Base-by-base conservation (phyloP, 495 filamentous ascomycete genomes). In the Platismatia glauca region DNA sequence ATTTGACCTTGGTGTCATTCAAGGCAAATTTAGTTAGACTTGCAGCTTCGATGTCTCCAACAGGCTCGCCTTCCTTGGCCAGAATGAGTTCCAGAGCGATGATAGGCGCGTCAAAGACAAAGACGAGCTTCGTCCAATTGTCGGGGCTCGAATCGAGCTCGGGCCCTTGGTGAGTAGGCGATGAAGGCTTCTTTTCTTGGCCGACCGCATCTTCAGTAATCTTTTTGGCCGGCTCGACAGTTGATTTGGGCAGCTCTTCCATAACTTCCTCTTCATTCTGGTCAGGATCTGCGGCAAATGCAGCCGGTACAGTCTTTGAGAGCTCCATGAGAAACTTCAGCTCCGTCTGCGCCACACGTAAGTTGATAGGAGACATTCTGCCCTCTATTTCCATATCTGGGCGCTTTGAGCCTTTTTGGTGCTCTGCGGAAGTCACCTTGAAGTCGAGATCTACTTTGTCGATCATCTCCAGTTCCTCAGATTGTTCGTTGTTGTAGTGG, bases 361-460 rank as follows among this genome's bases (percentile, higher is more conserved):
- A 80, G 71, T 96, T 96, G 69, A 97, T 84, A 50, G 95, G 87
- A 39, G 91, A 95, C 86, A 98, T 89, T 57, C 78, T 86, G 15
- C 94, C 90, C 71, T 92, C 86, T 18, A 97, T 84, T 75, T 97
- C 94, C 65, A 92, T 83, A 68, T 97, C 94, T 11, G 94, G 94
- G 59, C 94, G 84, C 65, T 93, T 84, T 59, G 82, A 78, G 55
- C 87, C 86, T 43, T 81, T 73, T 61, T 85, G 84, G 70, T 97
- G 94, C 68, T 97, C 94, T 8, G 89, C 81, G 69, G 95, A 91
- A 31, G 87, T 96, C 62, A 97, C 84, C 57, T 87, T 88, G 74
- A 97, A 97, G 39, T 88, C 89, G 41, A 98, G 78, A 70, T 97
- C 93, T 20, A 97, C 90, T 66, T 97, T 92, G 69, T 97, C 90